phyloP scores from a whole-genome alignment of 106 monocot genomes.

The Platanthera guangdongensis region DNA sequence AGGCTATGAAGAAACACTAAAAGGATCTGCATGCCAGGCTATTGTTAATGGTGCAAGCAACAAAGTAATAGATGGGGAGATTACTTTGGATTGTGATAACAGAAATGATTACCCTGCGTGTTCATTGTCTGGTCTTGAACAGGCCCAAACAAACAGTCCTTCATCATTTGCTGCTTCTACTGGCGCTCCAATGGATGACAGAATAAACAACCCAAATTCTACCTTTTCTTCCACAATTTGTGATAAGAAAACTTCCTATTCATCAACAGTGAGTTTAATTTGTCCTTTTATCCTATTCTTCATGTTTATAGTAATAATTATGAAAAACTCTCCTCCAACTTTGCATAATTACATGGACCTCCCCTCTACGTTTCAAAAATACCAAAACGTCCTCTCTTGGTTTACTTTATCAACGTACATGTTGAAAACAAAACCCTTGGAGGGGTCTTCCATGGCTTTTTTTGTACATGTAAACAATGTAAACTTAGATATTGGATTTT shows the following conservation, averaged over 20 bases:
- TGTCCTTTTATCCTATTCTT: neutral
- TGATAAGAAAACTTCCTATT: slow-evolving; percentile 67
- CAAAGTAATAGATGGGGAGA: slow-evolving; percentile 33
- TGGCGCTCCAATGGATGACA: slow-evolving; percentile 40
- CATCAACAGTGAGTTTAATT: slow-evolving; percentile 50
- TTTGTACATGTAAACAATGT: no score
- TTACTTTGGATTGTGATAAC: slow-evolving; percentile 39
- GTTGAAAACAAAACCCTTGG: no score
- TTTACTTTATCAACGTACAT: no score
- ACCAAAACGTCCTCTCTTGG: no score
- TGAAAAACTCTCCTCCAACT: no score
- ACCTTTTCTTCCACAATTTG: slow-evolving; percentile 38
- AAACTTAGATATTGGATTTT: no score
- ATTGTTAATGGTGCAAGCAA: slow-evolving; percentile 25
- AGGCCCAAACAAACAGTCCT: slow-evolving; percentile 30
- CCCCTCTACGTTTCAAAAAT: no score
- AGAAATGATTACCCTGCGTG: slow-evolving; percentile 38
- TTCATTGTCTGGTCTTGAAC: slow-evolving; percentile 32
- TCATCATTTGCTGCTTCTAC: slow-evolving; percentile 41
- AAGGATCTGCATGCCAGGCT: slow-evolving; percentile 21
- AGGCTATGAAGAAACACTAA: slow-evolving; percentile 21
- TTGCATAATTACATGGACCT: no score
- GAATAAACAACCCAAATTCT: slow-evolving; percentile 42
- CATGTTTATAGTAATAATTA: neutral
- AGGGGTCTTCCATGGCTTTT: no score